Percentiles rank a stretch among this genome's conserved stretches.
Evolutionary conservation across 805 yeast genomes (phyloP).

Genomic region (Candida piceae): DNA sequence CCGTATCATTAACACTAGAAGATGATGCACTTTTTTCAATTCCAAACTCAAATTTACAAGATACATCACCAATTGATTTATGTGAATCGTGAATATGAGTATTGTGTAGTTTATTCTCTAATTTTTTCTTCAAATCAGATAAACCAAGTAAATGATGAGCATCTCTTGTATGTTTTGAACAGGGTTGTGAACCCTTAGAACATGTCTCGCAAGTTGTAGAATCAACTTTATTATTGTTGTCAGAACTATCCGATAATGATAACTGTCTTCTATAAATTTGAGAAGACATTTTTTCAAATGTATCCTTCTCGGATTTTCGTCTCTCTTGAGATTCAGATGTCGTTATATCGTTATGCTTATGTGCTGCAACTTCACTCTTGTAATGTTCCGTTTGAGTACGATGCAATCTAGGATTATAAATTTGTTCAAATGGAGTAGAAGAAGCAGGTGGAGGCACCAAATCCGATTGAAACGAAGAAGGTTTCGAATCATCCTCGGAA

Average conservation of each 20-base stretch:
- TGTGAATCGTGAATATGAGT: neutral
- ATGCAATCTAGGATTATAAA: conserved; percentile 9
- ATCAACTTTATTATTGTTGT: neutral
- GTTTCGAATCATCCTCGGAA: conserved; percentile 3
- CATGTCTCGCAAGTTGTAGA: neutral
- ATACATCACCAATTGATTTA: neutral
- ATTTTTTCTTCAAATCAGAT: conserved; percentile 5
- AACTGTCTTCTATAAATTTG: conserved; percentile 18
- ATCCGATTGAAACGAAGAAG: conserved; percentile 6
- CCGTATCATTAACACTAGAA: neutral
- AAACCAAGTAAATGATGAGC: conserved; percentile 2
- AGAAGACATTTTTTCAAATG: conserved; percentile 20
- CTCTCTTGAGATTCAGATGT: conserved; percentile 9
- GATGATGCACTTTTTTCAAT: conserved; percentile 1
- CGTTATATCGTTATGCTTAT: conserved; percentile 9
- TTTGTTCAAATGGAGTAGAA: conserved; percentile 10
- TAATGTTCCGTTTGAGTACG: conserved; percentile 18
- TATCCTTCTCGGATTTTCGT: conserved; percentile 15
- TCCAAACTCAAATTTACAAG: conserved; percentile 12
- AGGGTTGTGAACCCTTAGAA: neutral
- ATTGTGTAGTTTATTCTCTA: conserved; percentile 7
- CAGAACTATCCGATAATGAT: conserved; percentile 4
- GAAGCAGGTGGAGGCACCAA: conserved; percentile 19
- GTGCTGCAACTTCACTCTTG: conserved; percentile 19
- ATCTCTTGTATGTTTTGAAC: neutral